Conservation (phyloP, 768 basidiomycete species). For the Cystobasidium tubakii region DNA sequence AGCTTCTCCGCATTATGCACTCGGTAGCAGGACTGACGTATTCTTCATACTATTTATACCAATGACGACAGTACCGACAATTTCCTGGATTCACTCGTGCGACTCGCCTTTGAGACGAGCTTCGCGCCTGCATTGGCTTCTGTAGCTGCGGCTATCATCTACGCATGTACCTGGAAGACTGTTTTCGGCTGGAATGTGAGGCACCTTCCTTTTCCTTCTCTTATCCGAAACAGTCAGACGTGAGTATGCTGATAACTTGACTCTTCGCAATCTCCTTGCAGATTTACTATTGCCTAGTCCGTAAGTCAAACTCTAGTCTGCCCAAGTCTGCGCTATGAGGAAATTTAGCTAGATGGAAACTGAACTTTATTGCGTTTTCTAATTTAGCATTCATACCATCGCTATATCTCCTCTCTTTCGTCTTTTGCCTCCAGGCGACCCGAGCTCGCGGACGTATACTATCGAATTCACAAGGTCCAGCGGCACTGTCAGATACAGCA, state of each 20-base stretch:
- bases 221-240: too few species aligned
- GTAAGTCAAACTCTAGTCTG: conserved; percentile 4
- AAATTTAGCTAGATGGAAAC: not conserved
- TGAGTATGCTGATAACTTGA: not conserved
- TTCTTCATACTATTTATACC: too few species aligned
- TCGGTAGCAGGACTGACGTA: too few species aligned
- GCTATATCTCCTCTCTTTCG: conserved; percentile 23
- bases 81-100: conserved; percentile 26
- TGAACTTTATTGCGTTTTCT: not conserved
- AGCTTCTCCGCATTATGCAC: too few species aligned
- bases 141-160: conserved; percentile 13
- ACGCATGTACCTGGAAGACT: conserved; percentile 2
- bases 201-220: not conserved
- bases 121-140: not conserved
- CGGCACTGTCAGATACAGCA: not conserved
- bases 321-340: not conserved
- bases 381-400: conserved; percentile 8
- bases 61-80: conserved; percentile 32
- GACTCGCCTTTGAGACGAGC: conserved; percentile 28
- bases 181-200: conserved; percentile 28
- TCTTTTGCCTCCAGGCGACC: conserved; percentile 18
- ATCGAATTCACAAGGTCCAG: not conserved
- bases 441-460: conserved; percentile 7
- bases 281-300: conserved; percentile 10
- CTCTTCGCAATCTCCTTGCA: not conserved